Conservation (phyloP, 2,329 filamentous ascomycete species). For the Xylaria sp. region DNA sequence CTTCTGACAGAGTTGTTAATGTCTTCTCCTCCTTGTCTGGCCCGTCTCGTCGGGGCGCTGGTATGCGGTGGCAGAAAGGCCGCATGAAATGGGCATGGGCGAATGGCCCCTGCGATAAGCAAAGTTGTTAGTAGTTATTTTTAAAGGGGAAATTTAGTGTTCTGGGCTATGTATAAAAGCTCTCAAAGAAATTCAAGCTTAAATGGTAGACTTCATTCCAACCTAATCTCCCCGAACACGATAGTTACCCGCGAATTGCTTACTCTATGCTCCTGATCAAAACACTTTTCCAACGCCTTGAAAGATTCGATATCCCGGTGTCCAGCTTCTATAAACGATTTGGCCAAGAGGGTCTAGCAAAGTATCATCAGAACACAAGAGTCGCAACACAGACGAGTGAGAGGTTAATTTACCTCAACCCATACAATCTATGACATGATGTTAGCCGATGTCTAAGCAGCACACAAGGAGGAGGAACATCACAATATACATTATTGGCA, state of each 20-base stretch:
- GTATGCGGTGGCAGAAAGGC: slow-evolving; percentile 65
- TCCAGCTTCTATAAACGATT: slow-evolving; percentile 72
- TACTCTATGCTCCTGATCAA: slow-evolving; percentile 68
- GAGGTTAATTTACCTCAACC: slow-evolving; percentile 60
- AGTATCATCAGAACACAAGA: slow-evolving; percentile 36
- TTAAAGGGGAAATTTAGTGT: background rate
- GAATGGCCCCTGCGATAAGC: slow-evolving; percentile 55
- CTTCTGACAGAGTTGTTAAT: slow-evolving; percentile 47
- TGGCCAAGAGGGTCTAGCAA: slow-evolving; percentile 64
- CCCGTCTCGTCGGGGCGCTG: slow-evolving; percentile 48
- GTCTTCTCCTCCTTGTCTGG: slow-evolving; percentile 49
- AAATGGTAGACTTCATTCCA: background rate
- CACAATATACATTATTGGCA: slow-evolving; percentile 58
- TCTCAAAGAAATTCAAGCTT: background rate
- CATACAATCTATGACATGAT: slow-evolving; percentile 61
- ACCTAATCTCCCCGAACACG: background rate
- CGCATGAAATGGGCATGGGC: slow-evolving; percentile 72
- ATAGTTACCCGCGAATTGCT: background rate
- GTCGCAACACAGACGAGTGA: slow-evolving; percentile 5
- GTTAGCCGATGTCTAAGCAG: slow-evolving; percentile 38
- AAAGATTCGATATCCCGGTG: slow-evolving; percentile 71
- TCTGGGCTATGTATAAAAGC: background rate
- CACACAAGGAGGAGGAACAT: slow-evolving; percentile 10
- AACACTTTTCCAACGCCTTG: slow-evolving; percentile 70
- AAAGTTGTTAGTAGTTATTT: background rate